phyloP scores from a whole-genome alignment of 2,329 filamentous ascomycete species.

The Ploettnerulaceae sp. region DNA sequence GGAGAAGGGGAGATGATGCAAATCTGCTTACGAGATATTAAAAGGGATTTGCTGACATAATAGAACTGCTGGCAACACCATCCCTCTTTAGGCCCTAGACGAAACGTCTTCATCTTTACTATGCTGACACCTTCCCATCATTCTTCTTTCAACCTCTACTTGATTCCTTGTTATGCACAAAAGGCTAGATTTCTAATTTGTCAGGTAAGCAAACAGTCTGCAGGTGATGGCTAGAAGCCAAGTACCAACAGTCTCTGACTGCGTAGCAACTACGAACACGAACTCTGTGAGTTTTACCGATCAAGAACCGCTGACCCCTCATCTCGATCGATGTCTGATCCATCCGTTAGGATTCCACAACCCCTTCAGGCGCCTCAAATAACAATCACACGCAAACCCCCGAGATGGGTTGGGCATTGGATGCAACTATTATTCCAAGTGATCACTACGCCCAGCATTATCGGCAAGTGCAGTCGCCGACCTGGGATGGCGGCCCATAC shows the following conservation, averaged over 20 bases:
- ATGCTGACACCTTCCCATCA: too few relatives aligned
- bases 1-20: not conserved
- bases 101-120: too few relatives aligned
- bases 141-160: too few relatives aligned
- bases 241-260: too few relatives aligned
- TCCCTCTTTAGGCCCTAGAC: too few relatives aligned
- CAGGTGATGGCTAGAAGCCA: too few relatives aligned
- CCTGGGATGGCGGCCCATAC: conserved; percentile 1
- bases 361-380: not conserved
- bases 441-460: not conserved
- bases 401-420: not conserved
- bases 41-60: conserved; percentile 1
- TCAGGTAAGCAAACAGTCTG: too few relatives aligned
- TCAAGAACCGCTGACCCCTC: not conserved
- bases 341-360: not conserved
- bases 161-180: too few relatives aligned
- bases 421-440: not conserved
- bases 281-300: too few relatives aligned
- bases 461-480: not conserved
- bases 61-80: too few relatives aligned
- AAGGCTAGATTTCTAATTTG: too few relatives aligned
- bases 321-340: not conserved
- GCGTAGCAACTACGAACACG: too few relatives aligned
- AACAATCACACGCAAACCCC: not conserved
- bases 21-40: conserved; percentile 1